Conservation (phyloP, 257 asterid genomes). For the Echium plantagineum region DNA sequence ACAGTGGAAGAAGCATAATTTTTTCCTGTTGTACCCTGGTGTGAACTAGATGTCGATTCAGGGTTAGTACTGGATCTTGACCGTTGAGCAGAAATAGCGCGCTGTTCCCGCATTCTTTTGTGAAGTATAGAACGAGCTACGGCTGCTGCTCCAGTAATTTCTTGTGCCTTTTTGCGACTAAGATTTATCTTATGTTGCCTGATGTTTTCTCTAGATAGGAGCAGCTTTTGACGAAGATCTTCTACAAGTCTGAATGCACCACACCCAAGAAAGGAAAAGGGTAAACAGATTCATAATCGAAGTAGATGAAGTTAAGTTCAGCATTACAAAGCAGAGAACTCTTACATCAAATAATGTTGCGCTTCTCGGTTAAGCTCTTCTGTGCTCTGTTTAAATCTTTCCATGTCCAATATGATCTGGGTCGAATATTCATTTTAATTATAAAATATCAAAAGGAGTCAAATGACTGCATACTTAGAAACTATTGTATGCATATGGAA, state of each 20-base stretch:
- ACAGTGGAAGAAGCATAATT: slow-evolving; percentile 18
- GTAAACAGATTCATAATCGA: neutral
- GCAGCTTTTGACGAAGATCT: slow-evolving; percentile 49
- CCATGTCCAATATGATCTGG: slow-evolving; percentile 74
- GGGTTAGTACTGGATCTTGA: neutral
- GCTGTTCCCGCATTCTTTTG: slow-evolving; percentile 49
- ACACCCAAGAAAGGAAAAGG: neutral
- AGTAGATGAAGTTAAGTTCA: neutral
- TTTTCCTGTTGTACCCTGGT: slow-evolving; percentile 8
- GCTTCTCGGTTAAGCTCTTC: slow-evolving; percentile 49
- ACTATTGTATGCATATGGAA: neutral
- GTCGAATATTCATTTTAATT: neutral
- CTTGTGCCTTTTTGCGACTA: slow-evolving; percentile 48
- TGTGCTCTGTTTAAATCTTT: slow-evolving; percentile 75
- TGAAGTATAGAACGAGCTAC: slow-evolving; percentile 79
- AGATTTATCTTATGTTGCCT: slow-evolving; percentile 37
- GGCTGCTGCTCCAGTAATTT: slow-evolving; percentile 54
- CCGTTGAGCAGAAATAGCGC: slow-evolving; percentile 29
- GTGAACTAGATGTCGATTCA: slow-evolving; percentile 6
- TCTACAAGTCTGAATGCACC: slow-evolving; percentile 47
- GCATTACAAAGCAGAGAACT: slow-evolving; percentile 12
- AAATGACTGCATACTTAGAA: too few relatives aligned
- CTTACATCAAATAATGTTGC: slow-evolving; percentile 60
- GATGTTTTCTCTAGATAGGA: slow-evolving; percentile 37
- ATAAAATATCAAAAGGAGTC: too few relatives aligned